These are phyloP conservation scores for Pseudogymnoascus sp. DNA, from an alignment of 2,329 filamentous ascomycete genomes.

Conservation along the genomic window DNA sequence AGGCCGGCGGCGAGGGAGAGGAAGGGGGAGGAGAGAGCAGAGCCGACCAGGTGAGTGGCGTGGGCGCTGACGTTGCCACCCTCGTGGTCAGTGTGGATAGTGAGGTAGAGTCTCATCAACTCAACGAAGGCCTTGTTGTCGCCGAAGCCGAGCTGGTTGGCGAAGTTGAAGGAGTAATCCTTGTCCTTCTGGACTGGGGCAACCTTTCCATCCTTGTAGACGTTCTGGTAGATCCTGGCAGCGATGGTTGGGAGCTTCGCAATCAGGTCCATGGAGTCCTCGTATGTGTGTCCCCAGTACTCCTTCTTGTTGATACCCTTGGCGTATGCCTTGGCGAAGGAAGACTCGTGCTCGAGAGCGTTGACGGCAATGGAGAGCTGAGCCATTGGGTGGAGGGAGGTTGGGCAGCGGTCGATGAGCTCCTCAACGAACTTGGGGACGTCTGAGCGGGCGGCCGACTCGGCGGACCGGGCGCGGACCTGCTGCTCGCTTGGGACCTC, in stretches of 20 bases:
- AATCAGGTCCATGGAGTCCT: constrained; percentile 99
- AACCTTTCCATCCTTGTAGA: constrained; percentile 99
- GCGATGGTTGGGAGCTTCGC: constrained; percentile 99
- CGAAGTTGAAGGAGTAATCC: constrained; percentile 99
- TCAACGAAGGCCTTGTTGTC: constrained; percentile 95
- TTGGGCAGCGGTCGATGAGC: constrained; percentile 99
- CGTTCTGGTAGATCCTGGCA: constrained; percentile 98
- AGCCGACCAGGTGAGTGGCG: constrained; percentile 97
- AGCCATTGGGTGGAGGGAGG: constrained; percentile 98
- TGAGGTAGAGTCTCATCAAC: constrained; percentile 97
- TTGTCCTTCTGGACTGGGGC: constrained; percentile 94
- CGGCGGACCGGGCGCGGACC: constrained; percentile 93
- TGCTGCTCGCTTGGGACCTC: constrained; percentile 98
- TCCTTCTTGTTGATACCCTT: constrained; percentile 99
- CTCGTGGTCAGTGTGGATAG: constrained; percentile 99
- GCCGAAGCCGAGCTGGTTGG: constrained; percentile 97
- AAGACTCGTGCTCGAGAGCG: constrained; percentile 95
- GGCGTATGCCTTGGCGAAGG: constrained; percentile 97
- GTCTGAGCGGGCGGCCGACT: constrained; percentile 97
- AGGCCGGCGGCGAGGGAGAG: constrained; percentile 93
- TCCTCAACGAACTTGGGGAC: constrained; percentile 98
- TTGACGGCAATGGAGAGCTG: constrained; percentile 98
- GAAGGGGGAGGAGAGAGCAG: constrained; percentile 93
- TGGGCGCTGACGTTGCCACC: constrained; percentile 98
- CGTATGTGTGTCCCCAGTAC: constrained; percentile 99